Evolutionary conservation across 2,329 filamentous ascomycete species (phyloP).

Genomic region (Westerdykella ornata): DNA sequence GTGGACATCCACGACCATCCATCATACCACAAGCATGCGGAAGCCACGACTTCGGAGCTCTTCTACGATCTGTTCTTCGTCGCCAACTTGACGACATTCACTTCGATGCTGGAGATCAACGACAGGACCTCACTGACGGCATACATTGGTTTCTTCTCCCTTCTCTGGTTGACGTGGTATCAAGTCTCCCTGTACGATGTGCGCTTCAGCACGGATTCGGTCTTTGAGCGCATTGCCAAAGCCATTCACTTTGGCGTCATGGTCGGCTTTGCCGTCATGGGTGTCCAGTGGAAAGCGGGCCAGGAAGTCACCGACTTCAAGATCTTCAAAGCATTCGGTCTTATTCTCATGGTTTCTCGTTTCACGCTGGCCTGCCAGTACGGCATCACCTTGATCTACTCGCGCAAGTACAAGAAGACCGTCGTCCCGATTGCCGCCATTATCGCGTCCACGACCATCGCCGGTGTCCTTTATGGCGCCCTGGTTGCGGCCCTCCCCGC

Average conservation of each 20-base stretch:
- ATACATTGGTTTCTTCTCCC: constrained; percentile 50
- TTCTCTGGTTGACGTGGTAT: constrained; percentile 65
- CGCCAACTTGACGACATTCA: constrained; percentile 60
- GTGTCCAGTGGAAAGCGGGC: constrained; percentile 36
- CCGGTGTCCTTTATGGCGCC: constrained; percentile 31
- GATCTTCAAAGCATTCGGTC: constrained; percentile 38
- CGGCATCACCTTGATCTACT: constrained; percentile 30
- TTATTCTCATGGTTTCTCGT: constrained; percentile 36
- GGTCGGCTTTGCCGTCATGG: constrained; percentile 59
- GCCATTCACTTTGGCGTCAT: constrained; percentile 57
- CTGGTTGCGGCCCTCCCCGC: constrained; percentile 26
- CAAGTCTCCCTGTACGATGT: constrained; percentile 59
- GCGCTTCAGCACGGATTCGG: constrained; percentile 57
- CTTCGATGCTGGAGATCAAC: constrained; percentile 50
- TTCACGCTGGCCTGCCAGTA: constrained; percentile 37
- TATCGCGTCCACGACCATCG: constrained; percentile 28
- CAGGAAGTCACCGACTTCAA: constrained; percentile 37
- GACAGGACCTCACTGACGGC: constrained; percentile 38
- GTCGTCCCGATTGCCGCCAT: constrained; percentile 30
- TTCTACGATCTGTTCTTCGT: constrained; percentile 58
- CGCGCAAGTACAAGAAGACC: constrained; percentile 23
- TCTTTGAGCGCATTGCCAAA: constrained; percentile 56
- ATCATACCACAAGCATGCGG: constrained; percentile 39
- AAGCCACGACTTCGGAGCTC: constrained; percentile 51
- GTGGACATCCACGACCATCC: constrained; percentile 9